Base-by-base conservation (phyloP, 176 grass and related monocot species). In the Musa acuminata region DNA sequence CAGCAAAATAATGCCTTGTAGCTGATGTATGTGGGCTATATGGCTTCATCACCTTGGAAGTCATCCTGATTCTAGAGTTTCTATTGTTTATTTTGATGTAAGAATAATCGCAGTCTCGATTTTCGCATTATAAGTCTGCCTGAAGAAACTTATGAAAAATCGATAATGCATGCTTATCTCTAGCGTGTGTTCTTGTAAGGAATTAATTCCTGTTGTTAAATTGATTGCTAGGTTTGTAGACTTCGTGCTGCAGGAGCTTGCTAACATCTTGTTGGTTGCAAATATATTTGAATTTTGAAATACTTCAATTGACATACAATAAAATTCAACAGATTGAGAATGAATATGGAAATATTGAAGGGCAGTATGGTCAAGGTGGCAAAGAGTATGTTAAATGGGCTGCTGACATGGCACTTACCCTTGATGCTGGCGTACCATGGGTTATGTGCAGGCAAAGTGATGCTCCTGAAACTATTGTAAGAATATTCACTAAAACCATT, bases 341-440 rank as follows among this genome's bases (percentile, higher is more conserved):
- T 80, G 94, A 98, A 81, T 98, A 98, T 57, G 94, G 94, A 79
- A 93, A 98, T 83, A 89, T 98, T 78, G 82, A 93, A 87, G 53
- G 69, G 8, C 62, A 23, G 0, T 98, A 76, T 87, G 94, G 90
- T 74, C 74, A 98, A 87, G 80, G 85, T 83, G 94, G 94, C 35
- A 89, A 93, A 82, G 82, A 80, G 60, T 98, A 98, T 82, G 85
- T 93, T 82, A 82, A 82, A 84, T 98, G 94, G 94, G 87, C 88
- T 67, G 88, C 94, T 80, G 63, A 85, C 64, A 91, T 98, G 90
- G 90, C 94, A 75, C 78, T 93, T 87, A 78, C 75, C 43, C 94
- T 93, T 74, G 88, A 84, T 71, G 83, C 90, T 81, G 90, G 88
- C 71, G 79, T 93, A 53, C 94, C 94, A 51, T 98, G 94, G 94